Conservation (phyloP, 306 rosid species). For the Castanea sativa region DNA sequence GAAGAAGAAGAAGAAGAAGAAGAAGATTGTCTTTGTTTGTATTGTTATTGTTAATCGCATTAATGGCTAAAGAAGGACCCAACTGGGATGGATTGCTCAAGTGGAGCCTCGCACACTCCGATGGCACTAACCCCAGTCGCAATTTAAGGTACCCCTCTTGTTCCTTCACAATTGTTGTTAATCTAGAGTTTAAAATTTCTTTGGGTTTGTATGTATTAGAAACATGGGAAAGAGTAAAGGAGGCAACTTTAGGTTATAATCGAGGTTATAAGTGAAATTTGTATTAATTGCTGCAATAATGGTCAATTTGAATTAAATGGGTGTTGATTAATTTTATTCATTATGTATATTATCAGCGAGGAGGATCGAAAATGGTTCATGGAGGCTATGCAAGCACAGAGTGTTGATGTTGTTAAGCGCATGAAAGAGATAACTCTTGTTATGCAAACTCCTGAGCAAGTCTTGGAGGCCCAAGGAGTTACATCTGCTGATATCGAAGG, state of each 20-base stretch:
- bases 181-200: no score
- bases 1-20: not conserved
- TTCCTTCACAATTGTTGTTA: not conserved
- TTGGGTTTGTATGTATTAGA: no score
- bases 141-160: slow-evolving; percentile 45
- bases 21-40: not conserved
- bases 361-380: slow-evolving; percentile 87
- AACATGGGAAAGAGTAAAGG: no score
- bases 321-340: not conserved
- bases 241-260: not conserved
- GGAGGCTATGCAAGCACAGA: slow-evolving; percentile 93
- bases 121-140: slow-evolving; percentile 64
- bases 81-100: slow-evolving; percentile 91
- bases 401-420: slow-evolving; percentile 73
- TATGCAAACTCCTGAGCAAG: slow-evolving; percentile 85
- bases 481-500: slow-evolving; percentile 77
- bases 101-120: slow-evolving; percentile 83
- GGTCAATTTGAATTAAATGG: not conserved
- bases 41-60: not conserved
- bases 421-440: slow-evolving; percentile 92
- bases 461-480: slow-evolving; percentile 84
- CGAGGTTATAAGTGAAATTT: not conserved
- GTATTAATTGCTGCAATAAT: not conserved
- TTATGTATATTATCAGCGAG: slow-evolving; percentile 46
- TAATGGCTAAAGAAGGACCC: slow-evolving; percentile 77